Evolutionary conservation across 176 grass and related monocot genomes (phyloP).

Genomic region (Saccharum spontaneum): DNA sequence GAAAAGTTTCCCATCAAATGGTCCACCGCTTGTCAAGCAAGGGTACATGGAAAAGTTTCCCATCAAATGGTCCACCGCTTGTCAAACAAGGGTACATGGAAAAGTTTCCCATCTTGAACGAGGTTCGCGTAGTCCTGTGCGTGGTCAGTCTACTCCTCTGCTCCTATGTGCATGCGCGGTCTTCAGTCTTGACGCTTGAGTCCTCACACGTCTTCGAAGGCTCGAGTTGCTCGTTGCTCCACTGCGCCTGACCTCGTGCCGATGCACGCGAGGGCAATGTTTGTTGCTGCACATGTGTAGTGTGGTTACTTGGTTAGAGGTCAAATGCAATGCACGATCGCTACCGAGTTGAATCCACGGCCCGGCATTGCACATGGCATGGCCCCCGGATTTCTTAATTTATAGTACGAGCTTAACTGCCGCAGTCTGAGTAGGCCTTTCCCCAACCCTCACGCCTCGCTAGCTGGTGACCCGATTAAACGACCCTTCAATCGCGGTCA

Average conservation of each 20-base stretch:
- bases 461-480: too few species aligned
- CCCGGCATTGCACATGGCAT: background rate
- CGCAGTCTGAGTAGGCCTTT: too few species aligned
- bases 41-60: background rate
- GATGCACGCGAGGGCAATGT: background rate
- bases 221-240: background rate
- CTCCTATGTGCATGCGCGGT: background rate
- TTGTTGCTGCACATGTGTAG: background rate
- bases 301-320: background rate
- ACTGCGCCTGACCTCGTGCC: background rate
- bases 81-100: background rate
- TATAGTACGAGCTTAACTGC: too few species aligned
- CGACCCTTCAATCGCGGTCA: too few species aligned
- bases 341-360: background rate
- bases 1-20: background rate
- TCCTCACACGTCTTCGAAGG: background rate
- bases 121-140: background rate
- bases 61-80: background rate
- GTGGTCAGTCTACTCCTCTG: background rate
- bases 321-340: background rate
- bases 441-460: too few species aligned
- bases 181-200: background rate
- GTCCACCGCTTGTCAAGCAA: too few species aligned
- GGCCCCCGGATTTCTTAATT: background rate
- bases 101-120: background rate